phyloP scores from a whole-genome alignment of 169 alveolate species.

The Fabrea salina region DNA sequence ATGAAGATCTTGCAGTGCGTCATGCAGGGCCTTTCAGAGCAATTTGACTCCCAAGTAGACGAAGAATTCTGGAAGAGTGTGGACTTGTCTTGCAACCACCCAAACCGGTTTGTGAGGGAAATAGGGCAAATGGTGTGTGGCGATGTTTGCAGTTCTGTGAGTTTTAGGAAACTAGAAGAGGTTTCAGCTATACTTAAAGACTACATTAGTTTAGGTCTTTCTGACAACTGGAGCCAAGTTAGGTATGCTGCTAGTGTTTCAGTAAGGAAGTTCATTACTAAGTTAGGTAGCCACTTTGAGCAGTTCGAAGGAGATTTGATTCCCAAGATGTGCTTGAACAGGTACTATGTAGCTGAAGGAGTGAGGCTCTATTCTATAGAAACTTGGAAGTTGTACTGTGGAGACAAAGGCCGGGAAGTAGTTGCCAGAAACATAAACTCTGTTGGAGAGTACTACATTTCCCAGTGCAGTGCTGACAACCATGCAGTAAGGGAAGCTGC shows the following conservation, averaged over 20 bases:
- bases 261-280: not conserved
- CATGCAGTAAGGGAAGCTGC: conserved; percentile 51
- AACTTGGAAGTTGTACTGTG: conserved; percentile 30
- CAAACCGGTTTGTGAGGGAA: too few species aligned
- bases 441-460: conserved; percentile 32
- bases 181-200: too few species aligned
- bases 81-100: too few species aligned
- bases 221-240: conserved; percentile 53
- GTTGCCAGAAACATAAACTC: not conserved
- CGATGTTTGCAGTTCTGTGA: too few species aligned
- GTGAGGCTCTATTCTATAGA: conserved; percentile 35
- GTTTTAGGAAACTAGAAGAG: too few species aligned
- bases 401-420: conserved; percentile 39
- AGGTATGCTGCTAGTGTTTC: conserved; percentile 38
- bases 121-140: too few species aligned
- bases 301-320: conserved; percentile 17
- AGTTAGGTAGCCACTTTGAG: not conserved
- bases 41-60: not conserved
- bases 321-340: conserved; percentile 43
- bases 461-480: conserved; percentile 41
- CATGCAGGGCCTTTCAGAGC: conserved; percentile 18
- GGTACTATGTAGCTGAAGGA: conserved; percentile 51
- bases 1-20: conserved; percentile 21
- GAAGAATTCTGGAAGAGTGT: not conserved
- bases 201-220: too few species aligned